Conservation (phyloP, 768 basidiomycete genomes). For the Dendrothele bispora region DNA sequence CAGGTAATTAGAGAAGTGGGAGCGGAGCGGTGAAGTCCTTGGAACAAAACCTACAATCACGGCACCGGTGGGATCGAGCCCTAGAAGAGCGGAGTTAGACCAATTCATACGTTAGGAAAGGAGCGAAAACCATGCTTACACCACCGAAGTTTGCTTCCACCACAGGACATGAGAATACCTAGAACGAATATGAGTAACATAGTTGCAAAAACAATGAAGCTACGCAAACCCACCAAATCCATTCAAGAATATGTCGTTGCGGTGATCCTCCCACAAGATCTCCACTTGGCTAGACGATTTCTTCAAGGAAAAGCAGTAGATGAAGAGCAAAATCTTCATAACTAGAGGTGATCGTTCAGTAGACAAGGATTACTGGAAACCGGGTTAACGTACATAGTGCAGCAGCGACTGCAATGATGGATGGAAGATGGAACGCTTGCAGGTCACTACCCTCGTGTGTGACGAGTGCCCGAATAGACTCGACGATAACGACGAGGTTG, state of each 20-base stretch:
- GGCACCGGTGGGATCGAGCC: conserved; percentile 77
- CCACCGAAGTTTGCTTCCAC: conserved; percentile 79
- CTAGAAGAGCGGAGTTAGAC: conserved; percentile 30
- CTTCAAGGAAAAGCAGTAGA: conserved; percentile 82
- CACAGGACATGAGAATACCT: conserved; percentile 84
- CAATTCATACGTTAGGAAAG: not conserved
- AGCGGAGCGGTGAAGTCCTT: conserved; percentile 3
- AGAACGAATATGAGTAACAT: conserved; percentile 2
- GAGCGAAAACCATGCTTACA: conserved; percentile 49
- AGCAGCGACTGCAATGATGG: conserved; percentile 78
- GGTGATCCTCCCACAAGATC: conserved; percentile 96
- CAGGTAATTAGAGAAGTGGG: conserved; percentile 3
- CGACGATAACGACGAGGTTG: conserved; percentile 88
- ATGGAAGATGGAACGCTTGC: conserved; percentile 72
- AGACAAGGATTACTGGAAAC: not conserved
- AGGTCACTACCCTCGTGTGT: conserved; percentile 51
- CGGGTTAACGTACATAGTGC: conserved; percentile 63
- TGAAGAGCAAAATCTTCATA: conserved; percentile 83
- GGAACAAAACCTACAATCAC: conserved; percentile 53
- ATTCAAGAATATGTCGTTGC: conserved; percentile 90
- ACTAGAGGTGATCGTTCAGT: conserved; percentile 37
- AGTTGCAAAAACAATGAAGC: conserved; percentile 1
- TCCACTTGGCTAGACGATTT: conserved; percentile 87
- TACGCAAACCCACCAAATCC: conserved; percentile 52
- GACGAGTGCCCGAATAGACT: conserved; percentile 74